Conservation (phyloP, 1,284 basidiomycete species). For the Inonotus obliquus region DNA sequence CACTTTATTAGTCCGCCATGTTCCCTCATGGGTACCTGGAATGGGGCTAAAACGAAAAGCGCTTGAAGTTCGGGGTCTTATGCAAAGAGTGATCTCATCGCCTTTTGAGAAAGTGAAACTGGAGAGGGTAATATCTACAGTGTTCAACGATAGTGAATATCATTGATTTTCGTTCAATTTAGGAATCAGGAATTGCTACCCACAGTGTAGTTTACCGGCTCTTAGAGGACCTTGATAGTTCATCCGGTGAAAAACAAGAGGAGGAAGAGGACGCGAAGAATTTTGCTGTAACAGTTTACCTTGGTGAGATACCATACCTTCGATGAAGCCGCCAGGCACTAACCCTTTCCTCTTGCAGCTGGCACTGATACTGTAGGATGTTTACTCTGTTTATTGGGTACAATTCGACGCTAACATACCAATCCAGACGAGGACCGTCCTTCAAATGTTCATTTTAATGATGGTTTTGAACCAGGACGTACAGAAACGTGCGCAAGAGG, state of each 20-base stretch:
- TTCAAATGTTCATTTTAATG: conserved; percentile 7
- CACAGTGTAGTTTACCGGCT: not conserved
- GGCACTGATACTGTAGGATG: conserved; percentile 15
- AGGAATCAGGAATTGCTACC: conserved; percentile 6
- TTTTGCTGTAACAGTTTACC: not conserved
- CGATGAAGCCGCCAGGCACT: conserved; percentile 28
- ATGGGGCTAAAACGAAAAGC: conserved; percentile 8
- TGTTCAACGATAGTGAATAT: not conserved
- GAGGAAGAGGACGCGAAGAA: conserved; percentile 12
- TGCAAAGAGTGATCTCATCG: not conserved
- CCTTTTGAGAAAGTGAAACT: conserved; percentile 4
- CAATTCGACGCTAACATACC: no score
- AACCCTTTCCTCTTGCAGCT: conserved; percentile 19
- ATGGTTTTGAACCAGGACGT: conserved; percentile 10
- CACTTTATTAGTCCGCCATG: conserved; percentile 1
- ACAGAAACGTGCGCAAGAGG: conserved; percentile 9
- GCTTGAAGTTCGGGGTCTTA: not conserved
- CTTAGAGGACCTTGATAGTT: conserved; percentile 7
- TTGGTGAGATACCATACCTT: not conserved
- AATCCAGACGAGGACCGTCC: conserved; percentile 8
- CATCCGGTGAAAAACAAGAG: not conserved
- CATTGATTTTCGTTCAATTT: not conserved
- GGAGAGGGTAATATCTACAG: not conserved
- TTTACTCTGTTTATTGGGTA: conserved; percentile 6
- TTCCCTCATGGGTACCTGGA: conserved; percentile 13